Base-by-base conservation (phyloP, 345 rosid genomes). In the Salix arbutifolia region DNA sequence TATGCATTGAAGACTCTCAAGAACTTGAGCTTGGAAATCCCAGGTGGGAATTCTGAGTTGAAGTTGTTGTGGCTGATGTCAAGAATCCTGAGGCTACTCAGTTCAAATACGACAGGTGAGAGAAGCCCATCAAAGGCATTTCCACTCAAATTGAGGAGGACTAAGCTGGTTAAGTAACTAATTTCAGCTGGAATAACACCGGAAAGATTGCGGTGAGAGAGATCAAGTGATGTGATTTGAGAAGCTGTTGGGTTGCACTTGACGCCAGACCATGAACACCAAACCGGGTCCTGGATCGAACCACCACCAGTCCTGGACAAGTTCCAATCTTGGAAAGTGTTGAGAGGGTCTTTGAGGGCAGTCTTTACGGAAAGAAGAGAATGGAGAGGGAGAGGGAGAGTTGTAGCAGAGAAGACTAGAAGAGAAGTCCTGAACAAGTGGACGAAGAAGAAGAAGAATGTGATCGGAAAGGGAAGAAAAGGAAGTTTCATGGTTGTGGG, bases 181-280 rank as follows among this genome's bases (percentile, higher is more conserved):
- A 96, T 86, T 74, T 92, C 91, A 8, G 65, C 76, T 0, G 97
- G 94, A 69, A 96, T 77, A 1, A 28, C 38, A 14, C 99, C 99
- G 0, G 99, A 86, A 66, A 96, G 95, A 72, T 90, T 86, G 19
- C 87, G 85, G 30, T 61, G 74, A 42, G 99, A 96, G 80, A 94
- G 97, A 84, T 96, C 93, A 48, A 96, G 97, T 1, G 90, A 80
- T 1, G 84, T 84, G 68, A 96, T 74, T 67, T 79, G 92, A 81
- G 87, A 35, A 4, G 94, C 85, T n/a, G 26, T 44, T 7, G 81
- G 85, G 69, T 87, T 83, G 67, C 99, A 96, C 42, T 85, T 72
- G 56, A 96, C 69, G 13, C 98, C 98, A 0, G 97, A 88, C 99
- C 99, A 96, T 12, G 94, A 84, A 74, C 99, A 94, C 97, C 97